Percentiles rank a stretch among this genome's conserved stretches.
These are phyloP conservation scores for Penicillium taxi DNA, from an alignment of 495 filamentous ascomycete genomes.

Conservation along the genomic window DNA sequence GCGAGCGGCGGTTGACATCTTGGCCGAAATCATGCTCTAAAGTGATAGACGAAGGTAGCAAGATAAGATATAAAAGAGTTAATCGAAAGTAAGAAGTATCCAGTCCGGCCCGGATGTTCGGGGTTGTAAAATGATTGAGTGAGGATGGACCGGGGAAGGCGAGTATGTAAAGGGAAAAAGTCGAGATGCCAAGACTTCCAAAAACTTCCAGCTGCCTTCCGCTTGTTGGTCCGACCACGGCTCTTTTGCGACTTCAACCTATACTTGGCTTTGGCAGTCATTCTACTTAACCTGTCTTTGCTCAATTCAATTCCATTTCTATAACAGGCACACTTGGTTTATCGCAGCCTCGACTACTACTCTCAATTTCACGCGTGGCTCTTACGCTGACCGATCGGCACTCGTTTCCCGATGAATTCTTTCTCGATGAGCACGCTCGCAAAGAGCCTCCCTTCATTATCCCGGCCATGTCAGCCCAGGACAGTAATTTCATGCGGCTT, in stretches of 20 bases:
- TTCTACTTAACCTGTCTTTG: no score
- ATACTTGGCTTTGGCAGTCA: no score
- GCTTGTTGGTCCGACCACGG: slow-evolving; percentile 29
- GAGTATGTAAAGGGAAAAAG: slow-evolving; percentile 33
- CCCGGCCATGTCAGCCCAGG: slow-evolving; percentile 24
- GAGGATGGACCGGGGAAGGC: slow-evolving; percentile 18
- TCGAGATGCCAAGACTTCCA: slow-evolving; percentile 38
- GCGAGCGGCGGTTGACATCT: slow-evolving; percentile 36
- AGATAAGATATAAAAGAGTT: slow-evolving; percentile 8
- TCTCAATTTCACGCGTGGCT: slow-evolving; percentile 5
- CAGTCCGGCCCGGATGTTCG: slow-evolving; percentile 22
- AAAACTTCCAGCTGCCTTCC: slow-evolving; percentile 38
- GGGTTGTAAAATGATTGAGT: slow-evolving; percentile 21
- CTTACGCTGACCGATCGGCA: slow-evolving; percentile 9
- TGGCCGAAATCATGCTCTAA: slow-evolving; percentile 37
- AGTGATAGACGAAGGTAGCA: slow-evolving; percentile 4
- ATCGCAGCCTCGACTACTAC: no score
- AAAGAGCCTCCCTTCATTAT: slow-evolving; percentile 29
- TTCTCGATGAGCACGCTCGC: slow-evolving; percentile 28
- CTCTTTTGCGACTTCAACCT: no score
- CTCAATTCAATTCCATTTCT: no score
- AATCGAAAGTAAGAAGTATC: slow-evolving; percentile 5
- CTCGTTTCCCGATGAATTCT: slow-evolving; percentile 27
- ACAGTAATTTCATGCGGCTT: slow-evolving; percentile 7
- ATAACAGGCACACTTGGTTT: no score